Base-by-base conservation (phyloP, 1,284 basidiomycete genomes). In the Exobasidium cylindrosporum region DNA sequence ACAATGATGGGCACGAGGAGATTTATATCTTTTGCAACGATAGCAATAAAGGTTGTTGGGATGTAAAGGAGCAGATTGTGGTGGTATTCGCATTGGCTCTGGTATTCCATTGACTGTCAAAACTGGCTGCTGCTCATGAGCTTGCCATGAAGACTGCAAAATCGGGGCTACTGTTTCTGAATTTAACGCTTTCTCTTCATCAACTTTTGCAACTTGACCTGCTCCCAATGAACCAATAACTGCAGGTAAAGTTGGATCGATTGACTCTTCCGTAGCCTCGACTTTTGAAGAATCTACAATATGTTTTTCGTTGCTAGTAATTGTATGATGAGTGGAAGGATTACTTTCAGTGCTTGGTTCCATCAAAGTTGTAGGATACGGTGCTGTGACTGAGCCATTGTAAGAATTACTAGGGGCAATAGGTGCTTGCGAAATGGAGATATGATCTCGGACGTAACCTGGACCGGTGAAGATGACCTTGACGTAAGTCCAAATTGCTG, bases 1-100 rank as follows among this genome's bases (percentile, higher is more conserved):
- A 81, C 90, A 92, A 81, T 91, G 89, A 78, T 91, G 90, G 6
- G 88, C 81, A 44, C 89, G 79, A 62, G 85, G 84, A 0, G 89
- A 89, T 74, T 89, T 90, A 43, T 87, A 79, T 29, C 88, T 81
- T 13, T 81, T 62, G 64, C 79, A 79, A 23, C 73, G 67, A 61
- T 74, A 66, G 67, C 79, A 80, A 66, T 77, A 80, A 4, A 67
- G 61, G 23, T 65, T 57, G 43, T 55, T 43, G 11, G 60, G 60
- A 3, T 63, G 49, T 1, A 67, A 57, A 24, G 58, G 47, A 21
- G 52, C 29, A 7, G 59, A 32, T n/a, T 49, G 29, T 50, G 53
- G 44, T n/a, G 60, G 57, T 53, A 53, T 32, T 28, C 61, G 44
- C 14, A 46, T 11, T 4, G 62, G 62, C 11, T 28, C 63, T 43